Base-by-base conservation (phyloP, 805 yeast species). In the Candida morakotiae region DNA sequence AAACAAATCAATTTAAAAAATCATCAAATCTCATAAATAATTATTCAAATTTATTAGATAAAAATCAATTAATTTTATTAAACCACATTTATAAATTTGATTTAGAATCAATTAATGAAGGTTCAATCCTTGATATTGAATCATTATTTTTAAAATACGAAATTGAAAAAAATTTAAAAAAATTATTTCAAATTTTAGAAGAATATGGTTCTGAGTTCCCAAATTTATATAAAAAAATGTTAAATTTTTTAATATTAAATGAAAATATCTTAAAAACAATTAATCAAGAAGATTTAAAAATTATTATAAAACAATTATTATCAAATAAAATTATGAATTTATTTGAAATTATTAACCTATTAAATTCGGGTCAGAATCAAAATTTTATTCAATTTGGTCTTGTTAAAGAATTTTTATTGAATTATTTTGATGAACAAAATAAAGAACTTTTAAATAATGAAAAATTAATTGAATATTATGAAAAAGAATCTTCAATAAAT, bases 331-430 rank as follows among this genome's bases (percentile, higher is more conserved):
- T 83, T 11, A 67, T 86, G 60, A 69, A 94, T 0, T 84, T 94
- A 0, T 57, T 87, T 14, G 96, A 89, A 46, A 64, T 93, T 1
- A 67, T 91, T n/a, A 80, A 82, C 43, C 72, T 80, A 2, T 57
- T 88, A 29, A 37, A 29, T 6, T n/a, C n/a, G n/a, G n/a, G n/a
- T n/a, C n/a, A n/a, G n/a, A 35, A 37, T 2, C 78, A 79, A 29
- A 77, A 77, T 9, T 78, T 73, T 20, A 77, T 87, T 0, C 77
- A 83, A 0, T 71, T 86, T 24, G 95, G 94, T 0, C 58, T 85
- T 16, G 69, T 93, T 20, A 81, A 82, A 51, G 79, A 80, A 18
- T 79, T 80, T 39, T 62, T 93, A 21, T 64, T 83, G 9, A 77
- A 77, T 8, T 74, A 77, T 43, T 71, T 88, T 30, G 69, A 75